phyloP scores from a whole-genome alignment of 2,329 filamentous ascomycete species.

The Alternaria sp. region DNA sequence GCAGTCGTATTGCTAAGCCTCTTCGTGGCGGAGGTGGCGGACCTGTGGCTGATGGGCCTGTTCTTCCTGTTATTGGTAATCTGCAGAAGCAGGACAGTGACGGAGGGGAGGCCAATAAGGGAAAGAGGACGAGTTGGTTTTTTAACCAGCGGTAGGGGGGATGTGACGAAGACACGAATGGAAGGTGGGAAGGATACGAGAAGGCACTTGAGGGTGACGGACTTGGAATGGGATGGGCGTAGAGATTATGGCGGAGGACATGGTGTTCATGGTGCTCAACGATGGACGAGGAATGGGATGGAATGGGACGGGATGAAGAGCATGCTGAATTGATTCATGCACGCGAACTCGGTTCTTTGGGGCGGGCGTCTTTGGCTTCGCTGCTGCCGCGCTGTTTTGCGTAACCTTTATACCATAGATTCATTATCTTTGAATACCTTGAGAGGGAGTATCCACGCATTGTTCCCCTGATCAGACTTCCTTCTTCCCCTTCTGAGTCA shows the following conservation, averaged over 20 bases:
- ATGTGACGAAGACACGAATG: not conserved
- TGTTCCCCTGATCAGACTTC: too few relatives aligned
- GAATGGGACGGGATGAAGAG: not conserved
- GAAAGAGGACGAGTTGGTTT: constrained; percentile 78
- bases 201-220: not conserved
- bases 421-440: constrained; percentile 11
- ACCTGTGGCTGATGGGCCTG: constrained; percentile 43
- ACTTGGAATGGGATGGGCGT: not conserved
- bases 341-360: not conserved
- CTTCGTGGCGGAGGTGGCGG: constrained; percentile 62
- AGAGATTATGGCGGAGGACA: not conserved
- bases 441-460: not conserved
- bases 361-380: constrained; percentile 1
- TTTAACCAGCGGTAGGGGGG: constrained; percentile 58
- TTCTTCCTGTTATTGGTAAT: constrained; percentile 54
- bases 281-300: not conserved
- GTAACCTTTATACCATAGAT: constrained; percentile 15
- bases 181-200: not conserved
- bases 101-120: constrained; percentile 56
- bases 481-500: not conserved
- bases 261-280: not conserved
- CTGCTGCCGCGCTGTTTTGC: not conserved
- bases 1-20: constrained; percentile 69
- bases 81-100: constrained; percentile 63
- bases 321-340: not conserved